Evolutionary conservation across 768 basidiomycete species (phyloP).

Genomic region (Calocybe cyanea): DNA sequence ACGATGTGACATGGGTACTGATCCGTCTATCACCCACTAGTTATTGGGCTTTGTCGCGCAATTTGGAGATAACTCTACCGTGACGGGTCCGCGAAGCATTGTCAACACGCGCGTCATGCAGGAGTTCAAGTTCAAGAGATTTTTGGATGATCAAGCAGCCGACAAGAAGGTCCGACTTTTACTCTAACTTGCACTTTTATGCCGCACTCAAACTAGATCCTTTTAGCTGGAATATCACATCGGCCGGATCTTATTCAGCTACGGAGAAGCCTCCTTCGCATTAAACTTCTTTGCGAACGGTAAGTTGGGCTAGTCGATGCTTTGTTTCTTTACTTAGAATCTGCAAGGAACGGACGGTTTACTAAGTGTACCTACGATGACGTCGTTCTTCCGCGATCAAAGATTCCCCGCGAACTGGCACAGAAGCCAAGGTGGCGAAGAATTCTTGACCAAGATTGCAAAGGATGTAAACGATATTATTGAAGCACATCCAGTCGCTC

Average conservation of each 20-base stretch:
- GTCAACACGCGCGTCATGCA: constrained; percentile 8
- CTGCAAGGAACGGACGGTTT: neutral
- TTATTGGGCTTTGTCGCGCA: constrained; percentile 8
- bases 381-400: too few relatives aligned
- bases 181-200: too few relatives aligned
- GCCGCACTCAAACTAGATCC: neutral
- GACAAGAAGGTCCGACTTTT: constrained; percentile 5
- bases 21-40: neutral
- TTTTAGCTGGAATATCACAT: constrained; percentile 14
- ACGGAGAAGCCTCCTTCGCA: constrained; percentile 14
- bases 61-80: constrained; percentile 12
- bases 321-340: too few relatives aligned
- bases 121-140: constrained; percentile 14
- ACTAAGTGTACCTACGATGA: neutral
- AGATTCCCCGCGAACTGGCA: neutral
- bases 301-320: too few relatives aligned
- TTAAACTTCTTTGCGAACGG: constrained; percentile 17
- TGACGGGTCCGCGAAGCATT: constrained; percentile 13
- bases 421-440: neutral
- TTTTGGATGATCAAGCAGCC: constrained; percentile 7
- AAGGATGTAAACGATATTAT: neutral
- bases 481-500: neutral
- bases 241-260: constrained; percentile 12
- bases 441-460: neutral
- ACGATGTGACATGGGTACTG: neutral